Evolutionary conservation across 768 basidiomycete genomes (phyloP), one percentile per base, ranked within the genome.

Genomic region (Calocera cornea): DNA sequence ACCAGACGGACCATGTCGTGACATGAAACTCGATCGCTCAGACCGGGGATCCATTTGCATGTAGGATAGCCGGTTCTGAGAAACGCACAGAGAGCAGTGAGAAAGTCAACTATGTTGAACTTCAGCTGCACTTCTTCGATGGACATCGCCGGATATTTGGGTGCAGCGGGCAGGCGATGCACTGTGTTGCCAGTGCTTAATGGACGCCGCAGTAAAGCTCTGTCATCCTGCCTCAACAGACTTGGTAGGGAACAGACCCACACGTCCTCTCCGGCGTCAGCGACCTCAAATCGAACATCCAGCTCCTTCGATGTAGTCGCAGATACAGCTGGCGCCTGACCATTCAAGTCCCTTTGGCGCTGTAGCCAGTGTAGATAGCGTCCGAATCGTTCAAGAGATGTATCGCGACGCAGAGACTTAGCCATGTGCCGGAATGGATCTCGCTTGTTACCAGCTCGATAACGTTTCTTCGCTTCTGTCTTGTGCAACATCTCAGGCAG

Each of bases 401-500:
- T 80, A 24, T 75, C 73, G 2, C 76, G 71, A 1, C 66, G 50
- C 0, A 83, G 72, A 77, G 78, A 80, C 0, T 64, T 31, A 0
- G 76, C 75, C 81, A 82, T 82, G 66, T 81, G 81, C 38, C 69
- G 73, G 72, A 74, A 71, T 41, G 76, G 77, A n/a, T 76, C 68
- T 7, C 74, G 75, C 41, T 77, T 75, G 66, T 79, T 80, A 1
- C 71, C 72, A 8, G 76, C 71, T 29, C 72, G 27, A 24, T 72
- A 79, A 2, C 76, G 77, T 50, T 70, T 41, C 68, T 83, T 82
- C 0, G 79, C 77, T 49, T 73, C 76, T 70, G 82, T 75, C 60
- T 81, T 82, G 65, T 82, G 82, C 0, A 82, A 73, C 0, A 75
- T 75, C 70, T 81, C 79, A 0, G 76, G 68, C 0, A 49, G 29